Percentiles rank a stretch among this genome's conserved stretches.
These are phyloP conservation scores for Rhinocladiella mackenziei DNA, from an alignment of 2,329 filamentous ascomycete species.

Conservation along the genomic window DNA sequence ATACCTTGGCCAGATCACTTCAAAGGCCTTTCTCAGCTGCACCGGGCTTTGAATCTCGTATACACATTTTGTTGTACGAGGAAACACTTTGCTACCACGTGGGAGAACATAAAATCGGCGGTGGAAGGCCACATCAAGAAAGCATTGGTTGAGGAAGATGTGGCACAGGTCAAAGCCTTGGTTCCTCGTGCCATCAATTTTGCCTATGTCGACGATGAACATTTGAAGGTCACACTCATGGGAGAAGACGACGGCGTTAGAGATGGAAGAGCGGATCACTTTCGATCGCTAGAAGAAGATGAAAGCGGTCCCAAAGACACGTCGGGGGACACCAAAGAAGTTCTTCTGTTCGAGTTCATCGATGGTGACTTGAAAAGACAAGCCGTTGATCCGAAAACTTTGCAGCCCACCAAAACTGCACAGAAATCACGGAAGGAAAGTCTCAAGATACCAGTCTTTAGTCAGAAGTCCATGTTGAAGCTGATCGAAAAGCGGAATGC, in stretches of 20 bases:
- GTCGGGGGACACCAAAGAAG: slow-evolving; percentile 50
- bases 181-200: slow-evolving; percentile 78
- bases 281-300: slow-evolving; percentile 40
- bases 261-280: slow-evolving; percentile 51
- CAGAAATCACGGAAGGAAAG: slow-evolving; percentile 71
- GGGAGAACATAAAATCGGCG: slow-evolving; percentile 77
- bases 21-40: slow-evolving; percentile 66
- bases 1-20: slow-evolving; percentile 73
- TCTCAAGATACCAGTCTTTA: slow-evolving; percentile 86
- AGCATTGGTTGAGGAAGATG: slow-evolving; percentile 67
- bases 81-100: slow-evolving; percentile 86
- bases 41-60: slow-evolving; percentile 83
- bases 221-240: slow-evolving; percentile 74
- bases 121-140: slow-evolving; percentile 79
- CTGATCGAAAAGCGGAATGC: slow-evolving; percentile 85
- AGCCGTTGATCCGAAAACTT: slow-evolving; percentile 67
- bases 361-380: slow-evolving; percentile 87
- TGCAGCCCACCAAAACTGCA: slow-evolving; percentile 64
- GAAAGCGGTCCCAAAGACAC: slow-evolving; percentile 39
- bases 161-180: slow-evolving; percentile 74
- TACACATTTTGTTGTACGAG: slow-evolving; percentile 93
- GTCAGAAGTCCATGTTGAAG: slow-evolving; percentile 84
- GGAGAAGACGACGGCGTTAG: slow-evolving; percentile 65
- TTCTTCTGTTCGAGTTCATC: slow-evolving; percentile 86
- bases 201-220: slow-evolving; percentile 77